These are phyloP conservation scores for Phaeolepiota aurea DNA, from an alignment of 768 basidiomycete species.

Conservation along the genomic window DNA sequence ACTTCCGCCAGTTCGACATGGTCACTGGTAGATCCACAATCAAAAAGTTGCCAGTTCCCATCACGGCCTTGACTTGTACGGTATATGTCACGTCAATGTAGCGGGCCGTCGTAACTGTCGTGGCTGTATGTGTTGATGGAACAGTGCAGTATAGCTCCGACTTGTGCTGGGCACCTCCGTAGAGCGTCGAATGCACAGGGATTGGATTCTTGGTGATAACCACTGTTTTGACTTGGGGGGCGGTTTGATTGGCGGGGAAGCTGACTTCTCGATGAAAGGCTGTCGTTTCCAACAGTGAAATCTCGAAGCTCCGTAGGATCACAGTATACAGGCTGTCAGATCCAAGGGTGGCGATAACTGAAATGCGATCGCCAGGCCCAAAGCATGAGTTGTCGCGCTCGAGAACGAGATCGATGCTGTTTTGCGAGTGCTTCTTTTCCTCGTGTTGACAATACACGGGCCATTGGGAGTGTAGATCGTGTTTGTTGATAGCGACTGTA, in stretches of 20 bases:
- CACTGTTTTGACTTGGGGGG: constrained; percentile 44
- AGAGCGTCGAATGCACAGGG: constrained; percentile 64
- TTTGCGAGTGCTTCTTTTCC: constrained; percentile 52
- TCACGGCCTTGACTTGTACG: constrained; percentile 67
- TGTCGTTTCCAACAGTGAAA: constrained; percentile 69
- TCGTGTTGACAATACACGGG: constrained; percentile 81
- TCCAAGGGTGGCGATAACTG: constrained; percentile 62
- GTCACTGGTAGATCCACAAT: constrained; percentile 72
- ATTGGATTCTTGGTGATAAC: constrained; percentile 65
- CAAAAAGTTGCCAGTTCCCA: constrained; percentile 58
- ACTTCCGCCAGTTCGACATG: constrained; percentile 85
- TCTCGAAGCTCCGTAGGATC: constrained; percentile 77
- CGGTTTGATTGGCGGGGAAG: constrained; percentile 44
- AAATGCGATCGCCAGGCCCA: constrained; percentile 78
- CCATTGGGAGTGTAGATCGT: constrained; percentile 91
- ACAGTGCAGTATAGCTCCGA: constrained; percentile 69
- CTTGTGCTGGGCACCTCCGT: constrained; percentile 61
- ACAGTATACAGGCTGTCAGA: constrained; percentile 62
- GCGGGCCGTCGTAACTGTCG: constrained; percentile 73
- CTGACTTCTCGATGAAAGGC: constrained; percentile 63
- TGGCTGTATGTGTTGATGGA: constrained; percentile 66
- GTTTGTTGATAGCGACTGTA: constrained; percentile 81
- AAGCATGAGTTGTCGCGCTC: constrained; percentile 74
- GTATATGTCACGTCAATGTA: constrained; percentile 84
- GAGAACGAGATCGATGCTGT: constrained; percentile 68